These are phyloP conservation scores for Paecilomyces niveus DNA, from an alignment of 2,329 filamentous ascomycete species.

Conservation along the genomic window DNA sequence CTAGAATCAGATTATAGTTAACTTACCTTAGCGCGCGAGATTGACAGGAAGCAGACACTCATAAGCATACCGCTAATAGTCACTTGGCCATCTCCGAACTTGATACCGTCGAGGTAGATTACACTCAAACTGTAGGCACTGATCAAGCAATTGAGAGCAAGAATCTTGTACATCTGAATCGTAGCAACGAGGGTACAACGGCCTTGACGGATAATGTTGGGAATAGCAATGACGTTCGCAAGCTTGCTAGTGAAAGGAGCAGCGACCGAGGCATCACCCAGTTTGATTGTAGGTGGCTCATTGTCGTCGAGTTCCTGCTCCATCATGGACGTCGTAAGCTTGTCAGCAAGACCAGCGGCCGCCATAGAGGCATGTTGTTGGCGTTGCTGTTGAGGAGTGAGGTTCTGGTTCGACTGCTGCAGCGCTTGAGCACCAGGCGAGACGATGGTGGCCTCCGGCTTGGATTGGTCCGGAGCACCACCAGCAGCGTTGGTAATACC, in stretches of 20 bases:
- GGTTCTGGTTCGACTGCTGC: conserved; percentile 44
- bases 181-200: conserved; percentile 96
- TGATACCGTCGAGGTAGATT: conserved; percentile 95
- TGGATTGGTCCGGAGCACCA: conserved; percentile 44
- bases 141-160: conserved; percentile 95
- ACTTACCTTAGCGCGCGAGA: conserved; percentile 79
- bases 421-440: conserved; percentile 58
- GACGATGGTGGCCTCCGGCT: conserved; percentile 57
- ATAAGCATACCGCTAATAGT: conserved; percentile 99
- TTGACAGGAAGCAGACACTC: conserved; percentile 98
- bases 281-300: conserved; percentile 91
- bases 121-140: conserved; percentile 96
- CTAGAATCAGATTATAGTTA: neutral
- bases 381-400: conserved; percentile 45
- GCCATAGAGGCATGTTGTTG: conserved; percentile 58
- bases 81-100: conserved; percentile 96
- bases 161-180: conserved; percentile 99
- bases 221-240: conserved; percentile 91
- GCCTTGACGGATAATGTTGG: conserved; percentile 96
- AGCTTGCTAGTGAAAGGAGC: conserved; percentile 97
- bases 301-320: conserved; percentile 79
- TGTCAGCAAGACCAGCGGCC: conserved; percentile 74
- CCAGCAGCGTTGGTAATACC: conserved; percentile 52
- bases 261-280: conserved; percentile 93
- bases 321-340: conserved; percentile 80